These are phyloP conservation scores for Torulaspora microellipsoides DNA, from an alignment of 805 yeast species.

Conservation along the genomic window DNA sequence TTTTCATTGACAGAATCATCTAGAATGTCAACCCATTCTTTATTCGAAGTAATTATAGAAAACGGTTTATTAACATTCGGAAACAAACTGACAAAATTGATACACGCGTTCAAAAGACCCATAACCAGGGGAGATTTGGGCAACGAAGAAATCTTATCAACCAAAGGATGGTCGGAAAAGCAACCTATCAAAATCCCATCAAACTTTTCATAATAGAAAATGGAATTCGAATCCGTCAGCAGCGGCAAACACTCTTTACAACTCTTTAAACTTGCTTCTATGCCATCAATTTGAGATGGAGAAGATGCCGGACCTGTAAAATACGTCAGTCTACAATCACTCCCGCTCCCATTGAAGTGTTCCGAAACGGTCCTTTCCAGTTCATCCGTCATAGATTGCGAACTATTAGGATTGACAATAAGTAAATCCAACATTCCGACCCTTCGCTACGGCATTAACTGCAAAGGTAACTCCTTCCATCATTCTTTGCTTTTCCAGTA, in stretches of 20 bases:
- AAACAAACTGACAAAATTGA: conserved; percentile 15
- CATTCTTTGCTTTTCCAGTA: too few relatives aligned
- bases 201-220: conserved; percentile 14
- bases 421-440: conserved; percentile 11
- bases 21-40: conserved; percentile 24
- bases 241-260: conserved; percentile 20
- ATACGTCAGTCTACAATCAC: conserved; percentile 2
- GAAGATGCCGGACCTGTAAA: conserved; percentile 24
- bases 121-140: conserved; percentile 11
- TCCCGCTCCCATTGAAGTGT: neutral
- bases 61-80: conserved; percentile 12
- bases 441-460: too few relatives aligned
- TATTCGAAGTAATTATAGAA: conserved; percentile 26
- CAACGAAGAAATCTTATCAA: conserved; percentile 8
- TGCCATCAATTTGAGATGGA: conserved; percentile 24
- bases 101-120: conserved; percentile 20
- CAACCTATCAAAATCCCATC: conserved; percentile 26
- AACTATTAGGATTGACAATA: conserved; percentile 27
- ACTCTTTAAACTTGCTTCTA: conserved; percentile 16
- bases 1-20: conserved; percentile 14
- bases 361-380: conserved; percentile 12
- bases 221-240: conserved; percentile 11
- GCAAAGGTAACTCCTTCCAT: too few relatives aligned
- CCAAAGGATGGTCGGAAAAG: conserved; percentile 29
- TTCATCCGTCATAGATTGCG: conserved; percentile 21